These are phyloP conservation scores for Phyllosticta paracitricarpa DNA, from an alignment of 2,329 filamentous ascomycete genomes.

Conservation along the genomic window DNA sequence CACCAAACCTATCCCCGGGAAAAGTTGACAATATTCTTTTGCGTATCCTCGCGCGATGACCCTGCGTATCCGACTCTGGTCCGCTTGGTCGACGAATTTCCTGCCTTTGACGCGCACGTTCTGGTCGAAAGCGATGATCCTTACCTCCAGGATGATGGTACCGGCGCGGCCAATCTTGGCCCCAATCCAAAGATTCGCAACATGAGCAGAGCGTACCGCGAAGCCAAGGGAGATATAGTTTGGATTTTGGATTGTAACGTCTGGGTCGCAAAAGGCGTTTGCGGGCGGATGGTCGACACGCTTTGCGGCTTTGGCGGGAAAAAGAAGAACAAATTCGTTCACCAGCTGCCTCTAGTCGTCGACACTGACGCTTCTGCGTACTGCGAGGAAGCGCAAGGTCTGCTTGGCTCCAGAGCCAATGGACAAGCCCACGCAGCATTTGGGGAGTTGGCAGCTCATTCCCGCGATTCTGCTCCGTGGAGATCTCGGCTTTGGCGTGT, in stretches of 20 bases:
- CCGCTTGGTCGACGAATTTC: conserved; percentile 63
- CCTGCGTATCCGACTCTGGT: conserved; percentile 66
- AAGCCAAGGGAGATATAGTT: conserved; percentile 76
- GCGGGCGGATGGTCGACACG: conserved; percentile 81
- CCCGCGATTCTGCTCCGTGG: not conserved
- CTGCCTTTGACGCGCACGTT: conserved; percentile 58
- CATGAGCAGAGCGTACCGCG: conserved; percentile 84
- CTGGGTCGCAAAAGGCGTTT: conserved; percentile 72
- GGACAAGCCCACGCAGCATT: conserved; percentile 6
- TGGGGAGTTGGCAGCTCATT: conserved; percentile 17
- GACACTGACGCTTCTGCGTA: conserved; percentile 42
- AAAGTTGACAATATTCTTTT: conserved; percentile 72
- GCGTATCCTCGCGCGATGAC: conserved; percentile 64
- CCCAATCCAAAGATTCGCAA: conserved; percentile 99
- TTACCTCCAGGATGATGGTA: conserved; percentile 47
- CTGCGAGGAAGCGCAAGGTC: conserved; percentile 16
- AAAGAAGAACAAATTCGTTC: conserved; percentile 72
- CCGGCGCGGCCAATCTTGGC: conserved; percentile 52
- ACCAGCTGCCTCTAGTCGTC: conserved; percentile 84
- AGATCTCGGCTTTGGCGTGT: conserved; percentile 1
- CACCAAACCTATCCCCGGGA: conserved; percentile 68
- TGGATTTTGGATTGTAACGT: conserved; percentile 98
- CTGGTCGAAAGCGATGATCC: conserved; percentile 77
- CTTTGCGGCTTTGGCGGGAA: conserved; percentile 56
- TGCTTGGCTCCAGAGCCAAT: not conserved